These are phyloP conservation scores for Uncinocarpus reesii DNA, from an alignment of 2,329 filamentous ascomycete species.

Conservation along the genomic window DNA sequence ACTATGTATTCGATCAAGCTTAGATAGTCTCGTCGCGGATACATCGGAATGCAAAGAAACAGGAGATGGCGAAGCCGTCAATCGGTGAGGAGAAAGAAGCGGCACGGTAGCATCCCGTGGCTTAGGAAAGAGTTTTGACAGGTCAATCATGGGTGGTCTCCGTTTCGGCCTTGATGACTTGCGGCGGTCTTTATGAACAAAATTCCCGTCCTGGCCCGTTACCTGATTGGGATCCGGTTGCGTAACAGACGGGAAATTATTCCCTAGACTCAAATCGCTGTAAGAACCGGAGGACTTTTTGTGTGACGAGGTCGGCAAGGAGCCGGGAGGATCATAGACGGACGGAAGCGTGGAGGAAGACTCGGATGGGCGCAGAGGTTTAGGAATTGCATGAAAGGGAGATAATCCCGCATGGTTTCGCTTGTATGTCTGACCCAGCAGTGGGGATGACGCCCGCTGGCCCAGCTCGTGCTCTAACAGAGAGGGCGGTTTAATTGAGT, in stretches of 20 bases:
- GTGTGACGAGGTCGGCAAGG: constrained; percentile 33
- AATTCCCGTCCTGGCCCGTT: constrained; percentile 13
- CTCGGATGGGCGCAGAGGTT: constrained; percentile 30
- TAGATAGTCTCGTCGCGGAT: constrained; percentile 21
- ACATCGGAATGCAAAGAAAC: constrained; percentile 29
- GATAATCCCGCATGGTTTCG: constrained; percentile 20
- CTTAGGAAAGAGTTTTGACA: constrained; percentile 36
- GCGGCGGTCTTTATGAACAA: constrained; percentile 7
- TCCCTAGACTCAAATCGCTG: constrained; percentile 21
- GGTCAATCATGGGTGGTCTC: constrained; percentile 33
- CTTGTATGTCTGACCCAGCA: constrained; percentile 33
- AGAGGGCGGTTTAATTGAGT: background rate
- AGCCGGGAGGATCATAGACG: constrained; percentile 38
- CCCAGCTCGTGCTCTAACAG: constrained; percentile 23
- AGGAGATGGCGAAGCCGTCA: constrained; percentile 33
- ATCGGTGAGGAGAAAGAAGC: constrained; percentile 35
- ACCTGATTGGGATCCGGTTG: constrained; percentile 16
- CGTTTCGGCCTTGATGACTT: constrained; percentile 30
- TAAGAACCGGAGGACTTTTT: constrained; percentile 29
- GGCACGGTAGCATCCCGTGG: constrained; percentile 26
- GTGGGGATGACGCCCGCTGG: constrained; percentile 39
- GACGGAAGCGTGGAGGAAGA: constrained; percentile 41
- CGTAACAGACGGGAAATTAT: constrained; percentile 10
- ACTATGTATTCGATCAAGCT: constrained; percentile 15
- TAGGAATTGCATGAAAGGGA: constrained; percentile 29